Base-by-base conservation (phyloP, 257 asterid species). In the Salvia splendens region DNA sequence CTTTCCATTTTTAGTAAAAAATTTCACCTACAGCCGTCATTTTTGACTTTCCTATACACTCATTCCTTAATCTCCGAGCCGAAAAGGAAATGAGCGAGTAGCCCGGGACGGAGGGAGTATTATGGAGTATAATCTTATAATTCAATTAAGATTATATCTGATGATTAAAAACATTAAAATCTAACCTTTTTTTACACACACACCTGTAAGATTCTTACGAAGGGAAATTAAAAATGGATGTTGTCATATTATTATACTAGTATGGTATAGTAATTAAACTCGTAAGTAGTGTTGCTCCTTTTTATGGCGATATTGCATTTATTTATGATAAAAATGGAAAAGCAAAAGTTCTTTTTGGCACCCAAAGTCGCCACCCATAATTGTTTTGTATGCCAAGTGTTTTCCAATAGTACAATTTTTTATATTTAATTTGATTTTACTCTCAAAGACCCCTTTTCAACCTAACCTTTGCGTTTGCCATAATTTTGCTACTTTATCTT, bases 261-360 rank as follows among this genome's bases (percentile, higher is more conserved):
- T 17, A 24, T 24, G 30, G 46, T 47, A 24, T 50, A 17, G 24
- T 24, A 24, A 24, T 24, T 24, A 24, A 24, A 24, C 30, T 1
- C 45, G 45, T 2, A 20, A 8, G 33, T 24, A 24, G 30, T 24
- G 64, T 43, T 20, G 64, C 48, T 65, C 58, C 56, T 65, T 60
- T 57, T 28, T 8, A 56, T 56, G 72, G 55, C 8, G 49, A 48
- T 28, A 32, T 69, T 46, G 5, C 32, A 60, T 48, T 61, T 35
- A 30, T 49, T 32, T 50, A 41, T 42, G 51, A 51, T 35, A 64
- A 50, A 24, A 51, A 35, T 43, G 69, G 14, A 67, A 82, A 85
- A 77, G 77, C 49, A 64, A 67, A 77, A 65, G 68, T 63, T 68
- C 79, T 81, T 85, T 86, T 68, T 78, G 75, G 50, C 49, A 53